phyloP scores from a whole-genome alignment of 352 stramenopile species.

The Phytopythium litorale region DNA sequence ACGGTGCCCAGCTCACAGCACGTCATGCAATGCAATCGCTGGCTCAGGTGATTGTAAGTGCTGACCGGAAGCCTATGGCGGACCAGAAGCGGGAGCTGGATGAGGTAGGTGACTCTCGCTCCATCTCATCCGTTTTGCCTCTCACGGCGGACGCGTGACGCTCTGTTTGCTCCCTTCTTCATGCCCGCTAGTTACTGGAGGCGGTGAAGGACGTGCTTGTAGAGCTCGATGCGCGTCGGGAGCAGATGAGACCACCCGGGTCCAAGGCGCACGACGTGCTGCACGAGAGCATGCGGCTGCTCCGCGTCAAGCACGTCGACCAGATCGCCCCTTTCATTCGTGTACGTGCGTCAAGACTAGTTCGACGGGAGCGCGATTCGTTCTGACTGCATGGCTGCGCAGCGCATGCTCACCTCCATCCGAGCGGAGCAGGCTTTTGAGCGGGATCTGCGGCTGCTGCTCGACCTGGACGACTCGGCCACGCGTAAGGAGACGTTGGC shows the following conservation, averaged over 20 bases:
- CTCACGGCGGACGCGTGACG: too few relatives aligned
- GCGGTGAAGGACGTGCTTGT: constrained; percentile 33
- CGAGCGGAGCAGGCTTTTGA: constrained; percentile 30
- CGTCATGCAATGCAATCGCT: neutral
- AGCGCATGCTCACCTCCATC: constrained; percentile 36
- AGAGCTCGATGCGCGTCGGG: constrained; percentile 36
- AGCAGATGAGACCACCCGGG: constrained; percentile 46
- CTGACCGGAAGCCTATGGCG: neutral
- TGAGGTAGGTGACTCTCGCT: neutral
- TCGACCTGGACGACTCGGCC: constrained; percentile 31
- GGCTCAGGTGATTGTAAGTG: neutral
- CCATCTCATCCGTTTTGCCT: neutral
- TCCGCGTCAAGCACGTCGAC: constrained; percentile 32
- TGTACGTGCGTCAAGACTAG: constrained; percentile 9
- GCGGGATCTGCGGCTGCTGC: constrained; percentile 21
- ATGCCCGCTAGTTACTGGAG: constrained; percentile 19
- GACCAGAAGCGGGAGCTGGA: neutral
- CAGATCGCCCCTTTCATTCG: constrained; percentile 27
- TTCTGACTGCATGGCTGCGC: neutral
- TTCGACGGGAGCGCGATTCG: too few relatives aligned
- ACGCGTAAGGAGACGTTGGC: constrained; percentile 25
- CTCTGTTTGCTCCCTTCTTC: neutral
- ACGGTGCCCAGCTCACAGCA: neutral
- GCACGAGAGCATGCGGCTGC: constrained; percentile 35
- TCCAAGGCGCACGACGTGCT: constrained; percentile 34